phyloP scores from a whole-genome alignment of 2,329 filamentous ascomycete species.

The Thielaviopsis musarum region DNA sequence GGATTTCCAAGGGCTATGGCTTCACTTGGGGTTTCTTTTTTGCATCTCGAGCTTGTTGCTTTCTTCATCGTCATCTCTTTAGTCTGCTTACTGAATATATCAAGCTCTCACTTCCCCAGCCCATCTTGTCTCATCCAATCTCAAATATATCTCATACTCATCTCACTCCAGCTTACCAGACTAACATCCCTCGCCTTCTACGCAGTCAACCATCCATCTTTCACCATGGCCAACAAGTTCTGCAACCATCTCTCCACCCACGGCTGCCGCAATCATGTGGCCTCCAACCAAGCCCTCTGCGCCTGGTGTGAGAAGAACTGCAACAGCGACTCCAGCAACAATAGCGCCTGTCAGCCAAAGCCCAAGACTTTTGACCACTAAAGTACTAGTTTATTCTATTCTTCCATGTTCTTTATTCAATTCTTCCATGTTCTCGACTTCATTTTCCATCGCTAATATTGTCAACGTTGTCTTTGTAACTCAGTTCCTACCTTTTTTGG shows the following conservation, averaged over 20 bases:
- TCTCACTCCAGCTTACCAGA: neutral
- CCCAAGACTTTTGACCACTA: neutral
- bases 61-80: neutral
- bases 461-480: too few relatives aligned
- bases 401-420: too few relatives aligned
- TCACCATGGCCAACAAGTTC: conserved; percentile 11
- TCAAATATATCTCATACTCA: neutral
- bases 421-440: too few relatives aligned
- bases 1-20: too few relatives aligned
- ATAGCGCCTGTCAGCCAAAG: neutral
- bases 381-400: neutral
- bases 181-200: neutral
- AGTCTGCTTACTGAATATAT: too few relatives aligned
- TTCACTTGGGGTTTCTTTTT: too few relatives aligned
- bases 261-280: conserved; percentile 5
- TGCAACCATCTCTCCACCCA: conserved; percentile 12
- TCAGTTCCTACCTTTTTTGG: too few relatives aligned
- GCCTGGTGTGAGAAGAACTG: neutral
- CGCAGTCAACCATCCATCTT: neutral
- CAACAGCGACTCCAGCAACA: neutral
- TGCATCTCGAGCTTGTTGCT: neutral
- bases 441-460: too few relatives aligned
- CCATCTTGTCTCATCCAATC: too few relatives aligned
- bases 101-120: too few relatives aligned
- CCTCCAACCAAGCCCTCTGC: conserved; percentile 8